Evolutionary conservation across 2,329 filamentous ascomycete genomes (phyloP), one percentile per base, ranked within the genome.

Genomic region (Talaromyces atroroseus): DNA sequence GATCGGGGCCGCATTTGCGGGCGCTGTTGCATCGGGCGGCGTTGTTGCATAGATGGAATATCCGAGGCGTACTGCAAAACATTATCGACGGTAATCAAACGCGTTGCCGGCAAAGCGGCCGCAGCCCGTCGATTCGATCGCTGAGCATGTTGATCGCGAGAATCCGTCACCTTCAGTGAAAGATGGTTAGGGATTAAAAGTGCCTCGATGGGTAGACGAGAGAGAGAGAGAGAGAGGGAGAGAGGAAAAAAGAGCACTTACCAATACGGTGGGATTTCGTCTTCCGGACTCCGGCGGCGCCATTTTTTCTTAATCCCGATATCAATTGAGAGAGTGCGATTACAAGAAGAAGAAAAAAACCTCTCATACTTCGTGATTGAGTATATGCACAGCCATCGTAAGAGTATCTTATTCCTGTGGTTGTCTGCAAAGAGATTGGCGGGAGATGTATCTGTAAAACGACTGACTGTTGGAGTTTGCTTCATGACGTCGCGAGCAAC

Each of bases 31-130:
- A 78, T 76, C 1, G 89, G 87, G 0, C 83, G 80, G 40, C 94
- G 86, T 56, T 90, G 89, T 72, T 96, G 92, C 66, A 91, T 92
- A 0, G 94, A 97, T 1, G 94, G 94, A 42, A 99, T 94, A 68
- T 96, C 92, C 50, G 90, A 94, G 58, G 91, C 88, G 76, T 95
- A 90, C 71, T 95, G 91, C 5, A 99, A 84, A 62, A 97, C 89
- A 69, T 92, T 95, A 76, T 99, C 94, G 71, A 99, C 92, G 16
- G 81, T 84, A 69, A 97, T 90, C 71, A 89, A 89, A 65, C 84
- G 88, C 78, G 84, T 92, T 63, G 80, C 62, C 20, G 55, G 62
- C 8, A 64, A 66, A 40, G 67, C 60, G 21, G 52, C 60, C 12
- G 67, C 65, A 40, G 67, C 66, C 40, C 69, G 67, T 23, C 68